Evolutionary conservation across 148 eudicot species (phyloP).

Genomic region (Tetragonia tetragonoides): DNA sequence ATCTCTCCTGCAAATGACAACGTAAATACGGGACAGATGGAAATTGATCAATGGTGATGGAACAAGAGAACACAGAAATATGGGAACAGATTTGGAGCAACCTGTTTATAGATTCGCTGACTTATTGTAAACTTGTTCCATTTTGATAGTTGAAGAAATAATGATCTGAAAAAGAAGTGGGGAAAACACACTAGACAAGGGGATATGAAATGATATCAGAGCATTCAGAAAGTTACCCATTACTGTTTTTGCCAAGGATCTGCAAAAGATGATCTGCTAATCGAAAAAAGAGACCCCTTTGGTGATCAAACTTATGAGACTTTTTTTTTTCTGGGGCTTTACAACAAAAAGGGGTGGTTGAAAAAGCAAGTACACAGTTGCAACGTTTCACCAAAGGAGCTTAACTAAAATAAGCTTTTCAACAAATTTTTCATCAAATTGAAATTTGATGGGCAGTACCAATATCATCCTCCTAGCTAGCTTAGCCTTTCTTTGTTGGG

Average conservation of each 20-base stretch:
- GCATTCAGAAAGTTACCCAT: slow-evolving; percentile 29
- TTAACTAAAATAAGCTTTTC: background rate
- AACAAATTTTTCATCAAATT: background rate
- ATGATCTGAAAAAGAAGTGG: slow-evolving; percentile 1
- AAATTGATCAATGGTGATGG: background rate
- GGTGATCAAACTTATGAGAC: background rate
- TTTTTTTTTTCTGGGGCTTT: background rate
- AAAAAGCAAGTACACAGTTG: slow-evolving; percentile 15
- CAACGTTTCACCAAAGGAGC: background rate
- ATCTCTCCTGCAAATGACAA: slow-evolving; percentile 26
- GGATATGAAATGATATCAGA: too few relatives aligned
- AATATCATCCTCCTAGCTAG: background rate
- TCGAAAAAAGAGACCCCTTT: background rate
- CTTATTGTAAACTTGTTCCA: background rate
- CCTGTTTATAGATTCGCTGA: background rate
- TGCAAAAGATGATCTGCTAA: slow-evolving; percentile 22
- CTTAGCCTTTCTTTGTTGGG: background rate
- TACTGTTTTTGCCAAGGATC: slow-evolving; percentile 29
- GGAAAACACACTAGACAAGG: slow-evolving; percentile 17
- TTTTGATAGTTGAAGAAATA: background rate
- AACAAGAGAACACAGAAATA: too few relatives aligned
- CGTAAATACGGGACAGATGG: background rate
- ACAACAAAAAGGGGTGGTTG: slow-evolving; percentile 30
- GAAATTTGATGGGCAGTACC: too few relatives aligned
- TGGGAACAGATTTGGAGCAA: too few relatives aligned